Percentiles rank a stretch among this genome's conserved stretches.
Evolutionary conservation across 495 filamentous ascomycete species (phyloP).

Genomic region (Niebla homalea): DNA sequence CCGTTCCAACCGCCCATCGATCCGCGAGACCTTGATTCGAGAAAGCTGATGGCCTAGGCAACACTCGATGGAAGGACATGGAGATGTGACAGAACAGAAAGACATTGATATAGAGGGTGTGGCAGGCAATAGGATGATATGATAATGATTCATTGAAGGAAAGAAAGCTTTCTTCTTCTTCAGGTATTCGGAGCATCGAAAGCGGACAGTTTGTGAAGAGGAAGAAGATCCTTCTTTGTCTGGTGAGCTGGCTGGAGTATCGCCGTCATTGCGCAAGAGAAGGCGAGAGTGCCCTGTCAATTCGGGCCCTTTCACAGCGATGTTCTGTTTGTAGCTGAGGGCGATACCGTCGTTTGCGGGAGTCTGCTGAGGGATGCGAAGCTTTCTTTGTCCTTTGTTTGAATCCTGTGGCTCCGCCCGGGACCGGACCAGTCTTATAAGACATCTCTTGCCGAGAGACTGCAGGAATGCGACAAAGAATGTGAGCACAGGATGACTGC

Average conservation of each 20-base stretch:
- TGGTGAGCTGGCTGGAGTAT: not conserved
- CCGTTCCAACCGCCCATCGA: constrained; percentile 20
- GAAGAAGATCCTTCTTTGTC: constrained; percentile 13
- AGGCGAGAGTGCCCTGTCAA: constrained; percentile 6
- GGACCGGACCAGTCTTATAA: constrained; percentile 14
- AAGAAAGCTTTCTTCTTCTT: constrained; percentile 10
- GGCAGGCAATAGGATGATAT: constrained; percentile 4
- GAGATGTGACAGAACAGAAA: constrained; percentile 19
- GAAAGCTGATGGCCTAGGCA: constrained; percentile 35
- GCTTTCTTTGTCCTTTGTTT: constrained; percentile 22
- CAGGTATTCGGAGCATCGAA: constrained; percentile 13
- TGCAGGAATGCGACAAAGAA: constrained; percentile 20
- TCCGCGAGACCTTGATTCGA: constrained; percentile 29
- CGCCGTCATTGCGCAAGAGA: constrained; percentile 5
- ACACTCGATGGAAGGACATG: constrained; percentile 46
- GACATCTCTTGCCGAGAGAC: constrained; percentile 14
- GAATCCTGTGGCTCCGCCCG: constrained; percentile 9
- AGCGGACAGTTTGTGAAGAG: constrained; percentile 9
- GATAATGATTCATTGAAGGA: constrained; percentile 12
- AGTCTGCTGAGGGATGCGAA: constrained; percentile 1
- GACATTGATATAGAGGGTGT: constrained; percentile 11
- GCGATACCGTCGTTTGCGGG: constrained; percentile 11
- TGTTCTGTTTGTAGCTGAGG: constrained; percentile 7
- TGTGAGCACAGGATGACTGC: constrained; percentile 2
- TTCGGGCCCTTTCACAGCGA: not conserved